Evolutionary conservation across 805 yeast genomes (phyloP).

Genomic region (Clavispora carvajalis): DNA sequence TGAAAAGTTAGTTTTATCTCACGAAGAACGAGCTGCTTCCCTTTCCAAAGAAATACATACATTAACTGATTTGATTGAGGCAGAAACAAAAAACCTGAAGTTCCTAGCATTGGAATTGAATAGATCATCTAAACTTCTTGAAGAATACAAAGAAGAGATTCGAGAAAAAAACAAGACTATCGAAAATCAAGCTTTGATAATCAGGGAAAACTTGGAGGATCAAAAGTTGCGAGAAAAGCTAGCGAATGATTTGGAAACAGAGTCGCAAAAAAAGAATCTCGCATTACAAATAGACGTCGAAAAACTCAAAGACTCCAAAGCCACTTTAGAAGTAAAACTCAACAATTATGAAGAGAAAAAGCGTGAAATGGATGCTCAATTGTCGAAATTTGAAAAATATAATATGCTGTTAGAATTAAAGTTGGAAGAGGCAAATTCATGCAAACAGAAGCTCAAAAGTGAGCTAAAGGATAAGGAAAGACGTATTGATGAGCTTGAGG

Average conservation of each 20-base stretch:
- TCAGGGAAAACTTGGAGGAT: not conserved
- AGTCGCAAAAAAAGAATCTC: not conserved
- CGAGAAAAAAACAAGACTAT: not conserved
- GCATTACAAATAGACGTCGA: conserved; percentile 1
- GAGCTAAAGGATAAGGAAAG: not conserved
- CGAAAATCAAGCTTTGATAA: not conserved
- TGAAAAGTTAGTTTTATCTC: no score
- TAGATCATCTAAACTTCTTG: not conserved
- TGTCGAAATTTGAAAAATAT: not conserved
- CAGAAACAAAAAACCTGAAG: not conserved
- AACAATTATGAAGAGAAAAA: conserved; percentile 6
- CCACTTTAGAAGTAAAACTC: not conserved
- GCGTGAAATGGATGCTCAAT: conserved; percentile 9
- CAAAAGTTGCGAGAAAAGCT: not conserved
- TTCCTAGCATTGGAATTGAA: not conserved
- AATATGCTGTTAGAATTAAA: not conserved
- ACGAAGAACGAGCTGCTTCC: no score
- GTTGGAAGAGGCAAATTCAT: not conserved
- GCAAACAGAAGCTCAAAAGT: not conserved
- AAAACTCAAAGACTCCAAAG: conserved; percentile 1
- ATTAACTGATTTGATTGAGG: not conserved
- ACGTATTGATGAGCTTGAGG: conserved; percentile 4
- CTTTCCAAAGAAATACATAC: not conserved
- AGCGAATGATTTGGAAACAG: not conserved
- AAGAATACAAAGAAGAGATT: not conserved